Evolutionary conservation across 768 basidiomycete genomes (phyloP), one percentile per base, ranked within the genome.

Genomic region (Phylloporus sp.): DNA sequence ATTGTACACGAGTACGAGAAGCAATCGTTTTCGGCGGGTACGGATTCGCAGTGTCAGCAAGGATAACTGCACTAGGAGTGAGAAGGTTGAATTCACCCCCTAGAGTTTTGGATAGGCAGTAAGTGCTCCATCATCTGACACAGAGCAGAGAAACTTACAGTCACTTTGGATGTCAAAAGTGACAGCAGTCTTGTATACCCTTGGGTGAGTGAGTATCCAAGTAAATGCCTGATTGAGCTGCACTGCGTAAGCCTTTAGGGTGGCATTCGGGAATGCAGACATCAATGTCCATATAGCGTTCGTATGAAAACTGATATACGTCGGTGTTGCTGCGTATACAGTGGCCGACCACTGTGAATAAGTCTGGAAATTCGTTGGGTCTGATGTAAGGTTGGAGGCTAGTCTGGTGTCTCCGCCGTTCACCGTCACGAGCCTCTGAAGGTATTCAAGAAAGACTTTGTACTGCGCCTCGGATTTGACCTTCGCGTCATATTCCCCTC

Each of bases 161-260:
- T 50, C 33, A 15, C 44, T 46, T 17, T 50, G 49, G 20, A 46
- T 50, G 44, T 46, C 49, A n/a, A 50, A 35, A 9, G 9, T 21
- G 33, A 40, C 34, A 2, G 14, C 3, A 3, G 46, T 46, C 46
- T 41, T 41, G 17, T 40, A 46, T 8, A 34, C 24, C 21, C 24
- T 32, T 15, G 46, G 38, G 32, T 46, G 39, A n/a, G 31, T 32
- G 24, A 46, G 31, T 15, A 46, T 41, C 46, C 46, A 46, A 11
- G 46, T 46, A 21, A 46, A 46, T 6, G 46, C 46, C 6, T 17
- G 21, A 11, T 27, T 23, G 31, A 46, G 38, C 27, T 40, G 8
- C 15, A 13, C 18, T 11, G 38, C 46, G 14, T 46, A 46, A 13
- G 17, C 7, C 32, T 26, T 46, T 10, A 46, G 32, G 4, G 10